phyloP scores from a whole-genome alignment of 441 rosid species.

The Eutrema salsugineum region DNA sequence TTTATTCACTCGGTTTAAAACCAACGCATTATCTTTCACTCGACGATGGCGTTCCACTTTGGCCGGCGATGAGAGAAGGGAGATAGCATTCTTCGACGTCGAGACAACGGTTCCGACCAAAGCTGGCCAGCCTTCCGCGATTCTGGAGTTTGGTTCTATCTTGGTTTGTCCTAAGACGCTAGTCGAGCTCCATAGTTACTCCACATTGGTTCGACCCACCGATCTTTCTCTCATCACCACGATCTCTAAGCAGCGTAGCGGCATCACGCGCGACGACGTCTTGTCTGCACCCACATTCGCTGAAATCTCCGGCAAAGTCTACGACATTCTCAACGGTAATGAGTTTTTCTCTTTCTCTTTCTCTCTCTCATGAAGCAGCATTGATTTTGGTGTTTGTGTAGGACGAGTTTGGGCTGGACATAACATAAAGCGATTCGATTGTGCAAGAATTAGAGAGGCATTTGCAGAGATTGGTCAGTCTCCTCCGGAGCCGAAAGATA shows the following conservation, averaged over 20 bases:
- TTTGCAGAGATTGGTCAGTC: constrained; percentile 47
- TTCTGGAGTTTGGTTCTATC: constrained; percentile 82
- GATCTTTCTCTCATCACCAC: constrained; percentile 58
- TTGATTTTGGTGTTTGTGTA: constrained; percentile 24
- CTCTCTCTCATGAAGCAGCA: neutral
- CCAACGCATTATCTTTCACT: neutral
- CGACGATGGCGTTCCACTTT: neutral
- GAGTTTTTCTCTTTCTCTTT: neutral
- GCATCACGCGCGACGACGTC: constrained; percentile 56
- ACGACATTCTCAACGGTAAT: constrained; percentile 71
- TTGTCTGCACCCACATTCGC: constrained; percentile 51
- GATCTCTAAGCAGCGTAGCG: constrained; percentile 57
- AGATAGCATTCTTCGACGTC: constrained; percentile 72
- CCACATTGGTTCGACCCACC: constrained; percentile 65
- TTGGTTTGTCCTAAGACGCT: constrained; percentile 72
- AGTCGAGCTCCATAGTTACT: constrained; percentile 58
- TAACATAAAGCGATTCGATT: constrained; percentile 69
- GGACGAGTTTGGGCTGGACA: constrained; percentile 91
- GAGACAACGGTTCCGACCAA: constrained; percentile 70
- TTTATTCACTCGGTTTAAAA: neutral
- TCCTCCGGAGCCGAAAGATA: constrained; percentile 69
- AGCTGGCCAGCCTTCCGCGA: constrained; percentile 42
- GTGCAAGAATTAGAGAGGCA: constrained; percentile 64
- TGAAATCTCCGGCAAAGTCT: constrained; percentile 60
- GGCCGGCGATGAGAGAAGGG: constrained; percentile 34